These are phyloP conservation scores for Prunus yedoensis DNA, from an alignment of 331 rosid genomes.

Conservation along the genomic window DNA sequence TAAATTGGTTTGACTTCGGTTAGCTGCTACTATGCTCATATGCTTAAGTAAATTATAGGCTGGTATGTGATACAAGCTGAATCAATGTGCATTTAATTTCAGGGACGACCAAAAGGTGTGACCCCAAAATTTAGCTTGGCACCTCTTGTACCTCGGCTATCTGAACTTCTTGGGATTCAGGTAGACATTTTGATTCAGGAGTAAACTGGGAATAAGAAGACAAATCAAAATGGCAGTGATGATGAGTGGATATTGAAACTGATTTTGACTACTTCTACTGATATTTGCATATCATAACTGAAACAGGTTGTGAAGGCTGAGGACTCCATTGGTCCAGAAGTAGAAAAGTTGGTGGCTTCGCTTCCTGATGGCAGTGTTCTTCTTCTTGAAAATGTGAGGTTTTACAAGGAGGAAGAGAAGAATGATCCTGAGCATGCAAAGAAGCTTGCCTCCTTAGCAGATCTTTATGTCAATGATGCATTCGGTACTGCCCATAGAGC, in stretches of 20 bases:
- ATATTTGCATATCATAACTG: constrained; percentile 22
- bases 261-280: background rate
- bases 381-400: constrained; percentile 95
- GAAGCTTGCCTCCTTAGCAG: constrained; percentile 92
- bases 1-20: background rate
- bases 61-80: constrained; percentile 10
- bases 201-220: background rate
- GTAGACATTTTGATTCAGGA: constrained; percentile 29
- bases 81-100: constrained; percentile 30
- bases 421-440: constrained; percentile 94
- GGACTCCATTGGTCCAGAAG: constrained; percentile 93
- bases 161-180: constrained; percentile 89
- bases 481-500: constrained; percentile 99
- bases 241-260: constrained; percentile 10
- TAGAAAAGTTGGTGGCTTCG: constrained; percentile 74
- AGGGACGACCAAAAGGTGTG: constrained; percentile 99
- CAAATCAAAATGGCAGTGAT: background rate
- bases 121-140: constrained; percentile 93
- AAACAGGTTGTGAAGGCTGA: constrained; percentile 92
- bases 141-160: constrained; percentile 92
- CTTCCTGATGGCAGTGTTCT: constrained; percentile 92
- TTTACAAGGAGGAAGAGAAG: constrained; percentile 98
- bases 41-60: background rate
- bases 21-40: background rate
- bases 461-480: constrained; percentile 93